Evolutionary conservation across 164 flowering plant genomes (phyloP).

Genomic region (Tetracentron sinense): DNA sequence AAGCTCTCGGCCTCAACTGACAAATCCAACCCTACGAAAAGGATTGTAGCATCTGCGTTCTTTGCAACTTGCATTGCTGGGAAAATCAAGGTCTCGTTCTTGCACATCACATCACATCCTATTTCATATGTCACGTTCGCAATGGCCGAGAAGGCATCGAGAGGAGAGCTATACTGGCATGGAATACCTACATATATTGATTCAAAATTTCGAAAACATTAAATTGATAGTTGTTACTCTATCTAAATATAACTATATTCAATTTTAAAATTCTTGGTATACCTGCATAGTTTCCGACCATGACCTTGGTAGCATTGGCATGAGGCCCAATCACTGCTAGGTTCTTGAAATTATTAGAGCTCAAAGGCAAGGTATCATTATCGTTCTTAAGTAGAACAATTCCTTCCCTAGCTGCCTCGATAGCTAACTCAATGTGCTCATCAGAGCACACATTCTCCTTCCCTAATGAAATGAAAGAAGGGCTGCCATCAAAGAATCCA

Average conservation of each 20-base stretch:
- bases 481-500: conserved; percentile 44
- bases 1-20: conserved; percentile 33
- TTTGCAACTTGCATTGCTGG: conserved; percentile 11
- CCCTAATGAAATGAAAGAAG: conserved; percentile 27
- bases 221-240: not conserved
- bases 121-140: not conserved
- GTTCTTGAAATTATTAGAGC: conserved; percentile 2
- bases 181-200: conserved; percentile 10
- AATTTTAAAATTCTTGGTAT: conserved; percentile 14
- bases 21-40: conserved; percentile 42
- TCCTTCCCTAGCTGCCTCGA: conserved; percentile 52
- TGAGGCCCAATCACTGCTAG: conserved; percentile 51
- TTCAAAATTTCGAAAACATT: not conserved
- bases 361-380: conserved; percentile 26
- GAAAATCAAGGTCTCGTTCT: not conserved
- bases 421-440: conserved; percentile 34
- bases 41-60: conserved; percentile 30
- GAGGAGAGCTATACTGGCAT: conserved; percentile 14
- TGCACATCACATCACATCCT: conserved; percentile 15
- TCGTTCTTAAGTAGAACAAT: conserved; percentile 52
- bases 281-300: conserved; percentile 56
- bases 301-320: conserved; percentile 32
- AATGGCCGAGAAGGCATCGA: conserved; percentile 7
- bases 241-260: conserved; percentile 14
- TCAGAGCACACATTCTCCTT: conserved; percentile 35